Evolutionary conservation across 257 asterid genomes (phyloP).

Genomic region (Penstemon eatonii): DNA sequence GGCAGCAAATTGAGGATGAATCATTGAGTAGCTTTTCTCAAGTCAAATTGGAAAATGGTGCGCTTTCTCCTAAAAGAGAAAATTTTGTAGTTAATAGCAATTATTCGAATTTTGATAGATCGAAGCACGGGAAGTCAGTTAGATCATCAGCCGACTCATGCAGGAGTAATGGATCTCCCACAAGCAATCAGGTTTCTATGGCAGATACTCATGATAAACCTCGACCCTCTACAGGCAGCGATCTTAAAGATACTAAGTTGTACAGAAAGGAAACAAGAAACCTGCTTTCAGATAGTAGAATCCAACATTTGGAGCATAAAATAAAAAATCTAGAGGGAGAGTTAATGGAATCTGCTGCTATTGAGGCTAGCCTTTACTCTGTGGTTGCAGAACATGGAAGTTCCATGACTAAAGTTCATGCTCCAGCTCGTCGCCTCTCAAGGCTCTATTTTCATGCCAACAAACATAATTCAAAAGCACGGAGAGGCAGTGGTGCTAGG

Average conservation of each 20-base stretch:
- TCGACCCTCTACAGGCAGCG: constrained; percentile 29
- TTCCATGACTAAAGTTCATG: constrained; percentile 75
- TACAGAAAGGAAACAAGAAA: constrained; percentile 50
- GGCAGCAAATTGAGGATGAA: constrained; percentile 38
- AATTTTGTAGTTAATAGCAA: constrained; percentile 23
- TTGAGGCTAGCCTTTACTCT: constrained; percentile 71
- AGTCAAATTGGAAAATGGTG: constrained; percentile 33
- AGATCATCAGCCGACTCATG: constrained; percentile 51
- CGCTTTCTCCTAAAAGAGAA: constrained; percentile 31
- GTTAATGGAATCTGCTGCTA: constrained; percentile 79
- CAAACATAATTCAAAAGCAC: constrained; percentile 43
- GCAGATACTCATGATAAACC: constrained; percentile 27
- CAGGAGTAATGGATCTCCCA: constrained; percentile 45
- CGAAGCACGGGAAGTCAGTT: constrained; percentile 58
- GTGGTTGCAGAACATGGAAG: constrained; percentile 85
- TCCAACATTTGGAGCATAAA: constrained; percentile 53
- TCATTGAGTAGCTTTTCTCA: constrained; percentile 26
- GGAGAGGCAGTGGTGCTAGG: constrained; percentile 61
- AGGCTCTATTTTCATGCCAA: constrained; percentile 72
- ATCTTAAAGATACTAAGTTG: constrained; percentile 40
- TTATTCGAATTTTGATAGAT: constrained; percentile 40
- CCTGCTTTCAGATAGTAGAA: constrained; percentile 43
- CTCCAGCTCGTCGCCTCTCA: constrained; percentile 84
- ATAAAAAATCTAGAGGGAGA: constrained; percentile 63
- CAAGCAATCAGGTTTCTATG: constrained; percentile 33